Evolutionary conservation across 2,329 filamentous ascomycete genomes (phyloP).

Genomic region (Penicillium sp.): DNA sequence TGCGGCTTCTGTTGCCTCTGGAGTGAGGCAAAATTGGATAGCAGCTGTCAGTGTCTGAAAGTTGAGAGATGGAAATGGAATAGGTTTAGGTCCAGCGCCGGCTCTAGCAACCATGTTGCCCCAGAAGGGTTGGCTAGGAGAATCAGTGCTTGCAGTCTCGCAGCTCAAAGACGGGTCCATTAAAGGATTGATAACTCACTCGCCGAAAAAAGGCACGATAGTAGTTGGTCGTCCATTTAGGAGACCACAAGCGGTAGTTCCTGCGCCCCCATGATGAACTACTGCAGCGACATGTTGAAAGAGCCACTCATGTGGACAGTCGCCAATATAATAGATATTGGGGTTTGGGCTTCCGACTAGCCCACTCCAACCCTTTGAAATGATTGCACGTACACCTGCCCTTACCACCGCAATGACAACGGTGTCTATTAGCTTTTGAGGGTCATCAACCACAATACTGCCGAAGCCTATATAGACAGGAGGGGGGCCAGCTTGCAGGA

Average conservation of each 20-base stretch:
- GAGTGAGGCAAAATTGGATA: slow-evolving; percentile 39
- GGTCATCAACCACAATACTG: slow-evolving; percentile 48
- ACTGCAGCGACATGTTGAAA: slow-evolving; percentile 50
- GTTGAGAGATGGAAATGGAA: slow-evolving; percentile 41
- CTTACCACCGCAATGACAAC: slow-evolving; percentile 43
- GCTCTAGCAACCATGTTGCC: slow-evolving; percentile 45
- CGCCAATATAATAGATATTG: slow-evolving; percentile 45
- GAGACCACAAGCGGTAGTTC: slow-evolving; percentile 51
- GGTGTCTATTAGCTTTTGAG: slow-evolving; percentile 37
- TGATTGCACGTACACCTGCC: slow-evolving; percentile 45
- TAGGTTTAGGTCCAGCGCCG: slow-evolving; percentile 43
- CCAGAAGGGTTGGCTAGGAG: slow-evolving; percentile 45
- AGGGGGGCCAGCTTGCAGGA: slow-evolving; percentile 41
- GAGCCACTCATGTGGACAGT: slow-evolving; percentile 53
- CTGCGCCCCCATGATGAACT: slow-evolving; percentile 53
- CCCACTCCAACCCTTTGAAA: slow-evolving; percentile 50
- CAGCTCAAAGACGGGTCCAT: too few species aligned
- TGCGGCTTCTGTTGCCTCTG: slow-evolving; percentile 32
- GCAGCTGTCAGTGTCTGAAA: slow-evolving; percentile 39
- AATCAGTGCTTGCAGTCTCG: neutral
- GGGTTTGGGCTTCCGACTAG: slow-evolving; percentile 31
- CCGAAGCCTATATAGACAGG: slow-evolving; percentile 52
- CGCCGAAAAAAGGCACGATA: slow-evolving; percentile 52
- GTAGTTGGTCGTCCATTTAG: slow-evolving; percentile 45
- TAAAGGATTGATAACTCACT: slow-evolving; percentile 24